These are phyloP conservation scores for Trichaptum fuscoviolaceum DNA, from an alignment of 768 basidiomycete species.

Conservation along the genomic window DNA sequence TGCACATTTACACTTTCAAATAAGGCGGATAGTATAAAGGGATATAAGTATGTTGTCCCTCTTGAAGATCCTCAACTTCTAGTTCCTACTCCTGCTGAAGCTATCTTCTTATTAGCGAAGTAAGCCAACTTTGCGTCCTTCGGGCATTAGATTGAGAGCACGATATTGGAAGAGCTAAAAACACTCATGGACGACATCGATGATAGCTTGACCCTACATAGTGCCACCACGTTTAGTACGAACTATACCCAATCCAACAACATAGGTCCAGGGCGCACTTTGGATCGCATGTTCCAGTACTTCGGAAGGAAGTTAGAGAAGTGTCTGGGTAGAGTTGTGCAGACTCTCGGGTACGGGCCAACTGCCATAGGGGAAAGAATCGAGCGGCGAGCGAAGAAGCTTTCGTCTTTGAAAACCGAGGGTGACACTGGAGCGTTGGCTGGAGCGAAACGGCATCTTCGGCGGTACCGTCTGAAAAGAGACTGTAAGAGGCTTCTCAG, in stretches of 20 bases:
- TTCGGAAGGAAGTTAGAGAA: not conserved
- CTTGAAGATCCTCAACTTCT: too few relatives aligned
- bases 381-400: not conserved
- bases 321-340: not conserved
- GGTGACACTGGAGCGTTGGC: not conserved
- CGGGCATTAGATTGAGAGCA: too few relatives aligned
- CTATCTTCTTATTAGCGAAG: too few relatives aligned
- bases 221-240: not conserved
- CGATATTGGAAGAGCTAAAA: too few relatives aligned
- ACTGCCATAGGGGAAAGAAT: not conserved
- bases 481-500: not conserved
- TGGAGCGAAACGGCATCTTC: not conserved
- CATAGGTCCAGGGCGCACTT: not conserved
- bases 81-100: too few relatives aligned
- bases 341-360: not conserved
- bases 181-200: not conserved
- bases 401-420: not conserved
- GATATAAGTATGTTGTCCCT: too few relatives aligned
- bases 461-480: not conserved
- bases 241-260: not conserved
- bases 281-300: not conserved
- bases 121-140: too few relatives aligned
- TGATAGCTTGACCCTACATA: not conserved
- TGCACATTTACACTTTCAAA: too few relatives aligned
- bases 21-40: too few relatives aligned